Percentiles rank a stretch among this genome's conserved stretches.
Evolutionary conservation across 345 rosid species (phyloP).

Genomic region (Eucalyptus albens): DNA sequence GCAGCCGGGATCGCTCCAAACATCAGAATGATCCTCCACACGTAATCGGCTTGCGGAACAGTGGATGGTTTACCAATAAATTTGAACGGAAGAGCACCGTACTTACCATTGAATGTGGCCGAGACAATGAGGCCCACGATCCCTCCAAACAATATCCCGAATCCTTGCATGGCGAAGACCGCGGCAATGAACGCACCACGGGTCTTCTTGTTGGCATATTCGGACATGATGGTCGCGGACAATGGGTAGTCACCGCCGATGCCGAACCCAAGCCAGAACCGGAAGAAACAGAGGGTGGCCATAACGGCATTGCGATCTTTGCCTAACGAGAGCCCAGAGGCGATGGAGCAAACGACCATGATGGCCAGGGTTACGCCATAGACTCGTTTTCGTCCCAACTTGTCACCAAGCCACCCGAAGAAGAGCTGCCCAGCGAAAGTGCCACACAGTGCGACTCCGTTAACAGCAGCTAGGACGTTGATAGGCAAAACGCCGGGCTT

Average conservation of each 20-base stretch:
- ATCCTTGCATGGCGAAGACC: slow-evolving; percentile 80
- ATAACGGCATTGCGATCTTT: slow-evolving; percentile 19
- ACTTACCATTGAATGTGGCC: neutral
- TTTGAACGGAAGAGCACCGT: too few species aligned
- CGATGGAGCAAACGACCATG: slow-evolving; percentile 51
- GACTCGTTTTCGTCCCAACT: slow-evolving; percentile 62
- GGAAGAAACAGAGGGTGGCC: slow-evolving; percentile 69
- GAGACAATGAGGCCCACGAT: slow-evolving; percentile 27
- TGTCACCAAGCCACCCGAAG: slow-evolving; percentile 86
- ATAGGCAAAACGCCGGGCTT: slow-evolving; percentile 53
- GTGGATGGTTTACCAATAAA: neutral
- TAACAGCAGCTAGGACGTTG: slow-evolving; percentile 38
- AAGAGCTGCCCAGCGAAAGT: slow-evolving; percentile 73
- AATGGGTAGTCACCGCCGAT: slow-evolving; percentile 88
- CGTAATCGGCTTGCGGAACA: slow-evolving; percentile 9
- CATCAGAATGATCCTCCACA: slow-evolving; percentile 29
- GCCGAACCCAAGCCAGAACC: slow-evolving; percentile 94
- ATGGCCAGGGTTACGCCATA: slow-evolving; percentile 62
- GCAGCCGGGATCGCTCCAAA: slow-evolving; percentile 22
- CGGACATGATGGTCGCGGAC: slow-evolving; percentile 91
- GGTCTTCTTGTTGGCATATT: slow-evolving; percentile 66
- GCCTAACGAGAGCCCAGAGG: slow-evolving; percentile 61
- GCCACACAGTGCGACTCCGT: slow-evolving; percentile 70
- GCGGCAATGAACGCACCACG: slow-evolving; percentile 73
- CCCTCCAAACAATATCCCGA: slow-evolving; percentile 71